Conservation (phyloP, 2,329 filamentous ascomycete genomes). For the Coniochaeta hoffmannii region DNA sequence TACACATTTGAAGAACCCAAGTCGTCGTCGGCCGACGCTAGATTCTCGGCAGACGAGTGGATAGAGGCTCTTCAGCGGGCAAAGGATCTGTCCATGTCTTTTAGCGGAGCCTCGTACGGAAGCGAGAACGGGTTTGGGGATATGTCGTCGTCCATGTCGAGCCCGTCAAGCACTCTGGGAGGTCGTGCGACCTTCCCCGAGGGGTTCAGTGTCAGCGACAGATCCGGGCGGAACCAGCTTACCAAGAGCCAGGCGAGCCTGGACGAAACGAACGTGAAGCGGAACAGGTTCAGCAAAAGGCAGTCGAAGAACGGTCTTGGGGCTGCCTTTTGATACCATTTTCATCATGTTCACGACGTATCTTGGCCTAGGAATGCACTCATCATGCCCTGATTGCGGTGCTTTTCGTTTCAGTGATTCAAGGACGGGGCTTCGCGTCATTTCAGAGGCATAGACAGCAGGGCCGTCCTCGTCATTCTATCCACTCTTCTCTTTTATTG, state of each 20-base stretch:
- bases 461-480: neutral
- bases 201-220: constrained; percentile 39
- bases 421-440: neutral
- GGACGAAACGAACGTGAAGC: constrained; percentile 45
- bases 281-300: constrained; percentile 77
- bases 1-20: constrained; percentile 94
- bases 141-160: constrained; percentile 65
- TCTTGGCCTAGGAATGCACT: neutral
- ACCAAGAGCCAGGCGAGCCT: constrained; percentile 51
- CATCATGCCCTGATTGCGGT: neutral
- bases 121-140: constrained; percentile 61
- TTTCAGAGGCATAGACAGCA: neutral
- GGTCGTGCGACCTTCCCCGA: constrained; percentile 47
- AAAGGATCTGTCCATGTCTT: constrained; percentile 72
- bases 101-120: constrained; percentile 61
- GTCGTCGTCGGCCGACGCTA: constrained; percentile 54
- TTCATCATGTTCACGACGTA: neutral
- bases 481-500: neutral
- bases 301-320: constrained; percentile 93
- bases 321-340: constrained; percentile 54
- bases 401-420: neutral
- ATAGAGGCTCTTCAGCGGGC: constrained; percentile 81
- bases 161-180: constrained; percentile 66
- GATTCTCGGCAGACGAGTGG: constrained; percentile 80
- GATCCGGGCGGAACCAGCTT: constrained; percentile 47